These are phyloP conservation scores for Hericium coralloides DNA, from an alignment of 768 basidiomycete species.

Conservation along the genomic window DNA sequence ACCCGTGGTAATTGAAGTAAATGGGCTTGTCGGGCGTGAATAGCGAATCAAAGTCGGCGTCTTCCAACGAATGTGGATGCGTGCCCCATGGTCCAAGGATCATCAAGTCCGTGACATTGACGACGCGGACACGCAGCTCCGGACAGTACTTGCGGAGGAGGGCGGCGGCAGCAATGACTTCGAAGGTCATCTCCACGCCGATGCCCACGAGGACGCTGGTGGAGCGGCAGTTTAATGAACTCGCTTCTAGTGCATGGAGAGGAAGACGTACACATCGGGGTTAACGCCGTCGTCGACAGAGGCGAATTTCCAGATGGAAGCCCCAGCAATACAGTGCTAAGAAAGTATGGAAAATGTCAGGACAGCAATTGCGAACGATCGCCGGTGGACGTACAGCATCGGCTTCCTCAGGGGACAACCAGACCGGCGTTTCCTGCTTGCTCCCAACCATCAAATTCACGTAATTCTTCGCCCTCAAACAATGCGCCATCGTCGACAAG, in stretches of 20 bases:
- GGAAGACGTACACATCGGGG: slow-evolving; percentile 53
- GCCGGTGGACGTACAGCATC: slow-evolving; percentile 35
- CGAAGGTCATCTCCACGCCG: slow-evolving; percentile 83
- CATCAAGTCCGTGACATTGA: slow-evolving; percentile 88
- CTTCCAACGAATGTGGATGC: slow-evolving; percentile 68
- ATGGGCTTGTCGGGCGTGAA: slow-evolving; percentile 65
- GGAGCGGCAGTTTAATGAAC: not conserved
- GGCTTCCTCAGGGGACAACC: slow-evolving; percentile 70
- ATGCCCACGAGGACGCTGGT: slow-evolving; percentile 72
- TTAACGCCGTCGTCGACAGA: slow-evolving; percentile 62
- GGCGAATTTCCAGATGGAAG: slow-evolving; percentile 79
- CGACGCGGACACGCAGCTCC: slow-evolving; percentile 71
- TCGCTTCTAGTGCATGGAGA: too few species aligned
- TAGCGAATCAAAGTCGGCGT: slow-evolving; percentile 53
- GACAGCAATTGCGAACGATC: not conserved
- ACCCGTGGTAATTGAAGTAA: slow-evolving; percentile 82
- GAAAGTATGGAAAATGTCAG: slow-evolving; percentile 5
- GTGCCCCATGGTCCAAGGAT: slow-evolving; percentile 59
- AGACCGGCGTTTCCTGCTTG: slow-evolving; percentile 77
- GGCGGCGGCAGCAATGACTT: slow-evolving; percentile 80
- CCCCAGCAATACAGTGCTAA: slow-evolving; percentile 80
- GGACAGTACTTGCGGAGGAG: slow-evolving; percentile 65
- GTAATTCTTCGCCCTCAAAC: slow-evolving; percentile 76
- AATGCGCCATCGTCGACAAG: slow-evolving; percentile 77
- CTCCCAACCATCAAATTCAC: slow-evolving; percentile 85